Evolutionary conservation across 2,329 filamentous ascomycete species (phyloP), one percentile per base, ranked within the genome.

Genomic region (Alternaria gaisen): DNA sequence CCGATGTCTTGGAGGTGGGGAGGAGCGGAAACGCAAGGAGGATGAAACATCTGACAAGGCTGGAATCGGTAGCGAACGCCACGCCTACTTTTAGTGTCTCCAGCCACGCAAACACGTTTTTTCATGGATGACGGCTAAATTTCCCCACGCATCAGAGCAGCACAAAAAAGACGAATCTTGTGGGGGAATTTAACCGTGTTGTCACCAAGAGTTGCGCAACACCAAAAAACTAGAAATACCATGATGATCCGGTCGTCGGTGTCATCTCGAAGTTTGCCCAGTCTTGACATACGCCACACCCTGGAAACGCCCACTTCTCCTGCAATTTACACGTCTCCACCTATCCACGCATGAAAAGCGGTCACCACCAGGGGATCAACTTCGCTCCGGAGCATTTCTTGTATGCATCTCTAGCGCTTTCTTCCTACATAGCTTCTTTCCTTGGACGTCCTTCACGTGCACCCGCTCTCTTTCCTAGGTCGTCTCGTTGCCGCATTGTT

Each of bases 271-370:
- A 24, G 46, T 5, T 11, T 24, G 46, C 46, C 46, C 1, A 22
- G 18, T 8, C 12, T 14, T 24, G 30, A 16, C 18, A 22, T 34
- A 16, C 44, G 46, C 46, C 20, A 12, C 30, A 48, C 30, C 30
- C 10, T 40, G 34, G 14, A 38, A 38, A 38, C 34, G 30, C 7
- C 46, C 30, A 7, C 9, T 28, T 11, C 30, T 50, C 46, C 46
- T 26, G 46, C 9, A 38, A 50, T 50, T 50, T 50, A 8, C 2
- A 24, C 32, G 30, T 50, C 46, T 50, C 46, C 46, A 50, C 46
- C 3, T 32, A 36, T 36, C 32, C 32, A 36, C 5, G 11, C 1
- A 22, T 22, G 14, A 30, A 48, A 5, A 53, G 20, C n/a, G 36
- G 30, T 40, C 16, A 8, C 18, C 16, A 50, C 8, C 4, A 44